Percentiles rank a stretch among this genome's conserved stretches.
Conservation (phyloP, 345 rosid genomes). For the Sisymbrium altissimum region DNA sequence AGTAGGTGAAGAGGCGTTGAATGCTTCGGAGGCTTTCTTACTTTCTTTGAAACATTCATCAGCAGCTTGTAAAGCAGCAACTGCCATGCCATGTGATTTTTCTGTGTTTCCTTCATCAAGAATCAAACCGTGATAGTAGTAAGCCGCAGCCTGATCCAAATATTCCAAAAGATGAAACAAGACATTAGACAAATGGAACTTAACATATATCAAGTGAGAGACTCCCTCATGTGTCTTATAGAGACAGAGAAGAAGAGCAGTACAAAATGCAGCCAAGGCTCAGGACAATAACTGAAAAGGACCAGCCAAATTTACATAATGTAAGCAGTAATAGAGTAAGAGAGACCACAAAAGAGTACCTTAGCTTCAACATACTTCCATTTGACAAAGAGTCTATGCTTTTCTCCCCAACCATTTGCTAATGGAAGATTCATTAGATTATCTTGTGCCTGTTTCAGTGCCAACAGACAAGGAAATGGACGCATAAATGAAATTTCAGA, state of each 20-base stretch:
- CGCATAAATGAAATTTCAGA: slow-evolving; percentile 15
- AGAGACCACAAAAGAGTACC: slow-evolving; percentile 41
- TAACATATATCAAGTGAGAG: not conserved
- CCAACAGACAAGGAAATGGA: slow-evolving; percentile 22
- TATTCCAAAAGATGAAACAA: not conserved
- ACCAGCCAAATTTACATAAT: not conserved
- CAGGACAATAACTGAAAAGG: slow-evolving; percentile 17
- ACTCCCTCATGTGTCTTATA: not conserved
- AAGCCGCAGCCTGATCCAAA: slow-evolving; percentile 86
- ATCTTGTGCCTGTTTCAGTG: slow-evolving; percentile 81
- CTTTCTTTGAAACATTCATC: slow-evolving; percentile 90
- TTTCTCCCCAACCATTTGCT: slow-evolving; percentile 96
- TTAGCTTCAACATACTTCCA: slow-evolving; percentile 92
- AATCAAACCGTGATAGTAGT: slow-evolving; percentile 96
- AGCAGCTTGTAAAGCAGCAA: slow-evolving; percentile 94
- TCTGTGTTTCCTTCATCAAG: slow-evolving; percentile 98
- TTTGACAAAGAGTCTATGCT: slow-evolving; percentile 79
- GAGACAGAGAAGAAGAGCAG: not conserved
- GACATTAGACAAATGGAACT: slow-evolving; percentile 25
- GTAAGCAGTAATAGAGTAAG: not conserved
- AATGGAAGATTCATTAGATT: slow-evolving; percentile 83
- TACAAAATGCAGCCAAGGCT: not conserved
- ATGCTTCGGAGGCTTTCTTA: slow-evolving; percentile 72
- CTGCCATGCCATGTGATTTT: slow-evolving; percentile 94
- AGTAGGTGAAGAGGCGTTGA: slow-evolving; percentile 64